Percentiles rank a stretch among this genome's conserved stretches.
phyloP scores from a whole-genome alignment of 306 rosid genomes.

The Trifolium subterraneum region DNA sequence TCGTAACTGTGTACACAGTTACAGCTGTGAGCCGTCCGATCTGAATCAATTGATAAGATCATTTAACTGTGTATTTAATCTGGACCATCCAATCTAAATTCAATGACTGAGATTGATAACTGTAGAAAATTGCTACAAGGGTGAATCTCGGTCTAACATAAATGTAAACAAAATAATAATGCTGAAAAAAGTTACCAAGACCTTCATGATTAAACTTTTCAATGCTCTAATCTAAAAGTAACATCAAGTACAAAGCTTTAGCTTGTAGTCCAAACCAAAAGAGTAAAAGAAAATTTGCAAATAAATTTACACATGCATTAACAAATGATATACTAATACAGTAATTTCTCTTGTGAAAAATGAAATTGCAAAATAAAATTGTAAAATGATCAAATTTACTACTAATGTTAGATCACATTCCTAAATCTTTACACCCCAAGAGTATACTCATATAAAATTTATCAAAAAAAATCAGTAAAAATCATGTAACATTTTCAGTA shows the following conservation, averaged over 20 bases:
- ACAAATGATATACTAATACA: not conserved
- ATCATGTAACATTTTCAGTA: conserved; percentile 24
- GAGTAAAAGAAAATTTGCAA: conserved; percentile 2
- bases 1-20: no score
- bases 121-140: no score
- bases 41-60: no score
- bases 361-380: not conserved
- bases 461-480: conserved; percentile 45
- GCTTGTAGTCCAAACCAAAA: conserved; percentile 27
- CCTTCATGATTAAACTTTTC: not conserved
- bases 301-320: not conserved
- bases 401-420: conserved; percentile 43
- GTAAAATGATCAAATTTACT: conserved; percentile 33
- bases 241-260: conserved; percentile 33
- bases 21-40: no score
- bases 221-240: not conserved
- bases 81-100: no score
- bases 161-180: not conserved
- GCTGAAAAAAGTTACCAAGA: not conserved
- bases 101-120: no score
- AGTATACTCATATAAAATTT: conserved; percentile 32
- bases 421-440: conserved; percentile 47
- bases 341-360: conserved; percentile 19
- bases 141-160: not conserved
- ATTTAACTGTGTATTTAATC: no score